Percentiles rank a stretch among this genome's conserved stretches.
Conservation (phyloP, 1,284 basidiomycete genomes). For the Cerrena zonata region DNA sequence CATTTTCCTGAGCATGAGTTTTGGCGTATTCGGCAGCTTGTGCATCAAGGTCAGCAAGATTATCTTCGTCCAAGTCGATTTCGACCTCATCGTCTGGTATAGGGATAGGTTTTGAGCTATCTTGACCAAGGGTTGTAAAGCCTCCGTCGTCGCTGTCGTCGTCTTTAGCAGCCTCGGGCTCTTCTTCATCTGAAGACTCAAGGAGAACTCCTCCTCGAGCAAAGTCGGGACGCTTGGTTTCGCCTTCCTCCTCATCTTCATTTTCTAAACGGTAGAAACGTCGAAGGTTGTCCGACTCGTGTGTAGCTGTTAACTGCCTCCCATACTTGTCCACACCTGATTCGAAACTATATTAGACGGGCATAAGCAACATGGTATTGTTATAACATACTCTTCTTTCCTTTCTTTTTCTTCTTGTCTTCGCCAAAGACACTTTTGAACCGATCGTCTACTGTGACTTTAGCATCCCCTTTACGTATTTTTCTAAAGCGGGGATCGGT, state of each 20-base stretch:
- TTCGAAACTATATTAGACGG: constrained; percentile 32
- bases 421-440: constrained; percentile 78
- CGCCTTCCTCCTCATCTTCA: constrained; percentile 35
- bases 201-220: constrained; percentile 85
- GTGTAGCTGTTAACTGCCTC: constrained; percentile 60
- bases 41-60: constrained; percentile 66
- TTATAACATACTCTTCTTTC: constrained; percentile 38
- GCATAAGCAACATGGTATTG: not conserved
- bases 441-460: constrained; percentile 89
- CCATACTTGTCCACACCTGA: constrained; percentile 92
- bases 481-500: constrained; percentile 90
- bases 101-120: constrained; percentile 35
- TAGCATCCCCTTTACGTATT: constrained; percentile 74
- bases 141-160: constrained; percentile 47
- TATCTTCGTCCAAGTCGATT: constrained; percentile 75
- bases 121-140: constrained; percentile 45
- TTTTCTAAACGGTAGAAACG: constrained; percentile 76
- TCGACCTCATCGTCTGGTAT: constrained; percentile 48
- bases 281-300: constrained; percentile 72
- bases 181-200: constrained; percentile 83
- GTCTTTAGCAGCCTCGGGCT: constrained; percentile 34
- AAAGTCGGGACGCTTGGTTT: constrained; percentile 60
- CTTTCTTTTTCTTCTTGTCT: constrained; percentile 41
- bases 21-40: constrained; percentile 63
- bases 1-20: constrained; percentile 33